These are phyloP conservation scores for Ophiostoma piceae DNA, from an alignment of 2,329 filamentous ascomycete genomes.

Conservation along the genomic window DNA sequence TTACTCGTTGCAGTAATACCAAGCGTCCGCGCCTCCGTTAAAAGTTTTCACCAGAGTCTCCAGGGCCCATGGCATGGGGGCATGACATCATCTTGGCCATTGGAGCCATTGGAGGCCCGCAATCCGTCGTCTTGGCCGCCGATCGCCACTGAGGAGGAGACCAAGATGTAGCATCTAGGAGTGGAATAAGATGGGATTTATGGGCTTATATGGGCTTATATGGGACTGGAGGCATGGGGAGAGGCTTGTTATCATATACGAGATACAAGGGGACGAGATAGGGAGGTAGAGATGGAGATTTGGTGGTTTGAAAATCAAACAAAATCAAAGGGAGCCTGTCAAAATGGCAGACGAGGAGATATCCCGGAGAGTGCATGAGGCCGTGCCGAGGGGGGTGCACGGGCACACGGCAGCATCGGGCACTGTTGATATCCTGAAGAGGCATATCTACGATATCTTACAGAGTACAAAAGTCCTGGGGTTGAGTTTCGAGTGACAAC, in stretches of 20 bases:
- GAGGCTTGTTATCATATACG: background rate
- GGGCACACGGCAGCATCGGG: background rate
- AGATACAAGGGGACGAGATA: background rate
- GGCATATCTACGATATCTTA: background rate
- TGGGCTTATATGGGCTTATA: background rate
- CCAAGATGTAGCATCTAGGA: background rate
- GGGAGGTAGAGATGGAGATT: background rate
- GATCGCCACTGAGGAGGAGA: constrained; percentile 2
- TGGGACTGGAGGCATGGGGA: background rate
- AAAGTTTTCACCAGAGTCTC: constrained; percentile 1
- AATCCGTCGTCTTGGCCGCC: constrained; percentile 8
- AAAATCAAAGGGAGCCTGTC: background rate
- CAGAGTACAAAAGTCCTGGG: no score
- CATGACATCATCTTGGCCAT: constrained; percentile 3
- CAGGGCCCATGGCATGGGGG: constrained; percentile 10
- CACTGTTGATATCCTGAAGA: background rate
- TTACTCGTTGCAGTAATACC: constrained; percentile 19
- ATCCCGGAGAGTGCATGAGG: background rate
- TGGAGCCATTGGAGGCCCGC: background rate
- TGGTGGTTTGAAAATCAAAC: background rate
- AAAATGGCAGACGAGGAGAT: background rate
- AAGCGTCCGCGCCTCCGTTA: constrained; percentile 15
- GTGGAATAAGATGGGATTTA: no score
- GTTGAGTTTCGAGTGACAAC: background rate
- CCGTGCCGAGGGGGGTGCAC: background rate